Evolutionary conservation across 441 rosid genomes (phyloP).

Genomic region (Brassica balearica): DNA sequence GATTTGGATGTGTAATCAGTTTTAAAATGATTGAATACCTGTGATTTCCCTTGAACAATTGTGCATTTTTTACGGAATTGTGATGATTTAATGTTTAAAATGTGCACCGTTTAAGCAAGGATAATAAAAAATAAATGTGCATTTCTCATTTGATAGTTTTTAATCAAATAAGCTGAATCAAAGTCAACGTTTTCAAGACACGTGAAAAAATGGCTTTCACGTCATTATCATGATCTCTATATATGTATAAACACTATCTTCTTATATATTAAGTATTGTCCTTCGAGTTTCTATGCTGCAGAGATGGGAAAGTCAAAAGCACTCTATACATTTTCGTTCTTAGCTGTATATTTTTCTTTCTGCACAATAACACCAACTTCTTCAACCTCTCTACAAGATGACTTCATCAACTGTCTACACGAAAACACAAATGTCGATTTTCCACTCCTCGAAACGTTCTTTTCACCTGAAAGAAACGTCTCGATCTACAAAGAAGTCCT

Average conservation of each 20-base stretch:
- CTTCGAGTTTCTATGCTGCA: slow-evolving; percentile 6
- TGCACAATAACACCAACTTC: slow-evolving; percentile 10
- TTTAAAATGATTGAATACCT: background rate
- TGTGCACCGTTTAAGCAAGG: background rate
- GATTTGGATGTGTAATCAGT: background rate
- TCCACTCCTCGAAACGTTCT: slow-evolving; percentile 47
- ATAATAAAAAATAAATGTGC: background rate
- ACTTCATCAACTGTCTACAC: slow-evolving; percentile 55
- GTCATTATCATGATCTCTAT: background rate
- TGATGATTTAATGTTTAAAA: background rate
- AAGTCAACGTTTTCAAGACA: background rate
- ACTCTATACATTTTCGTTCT: background rate
- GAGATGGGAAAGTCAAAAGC: slow-evolving; percentile 15
- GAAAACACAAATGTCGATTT: slow-evolving; percentile 42
- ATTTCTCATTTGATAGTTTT: background rate
- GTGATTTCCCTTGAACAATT: background rate
- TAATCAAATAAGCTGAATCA: background rate
- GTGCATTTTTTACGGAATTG: background rate
- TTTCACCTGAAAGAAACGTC: slow-evolving; percentile 46
- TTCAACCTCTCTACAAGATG: slow-evolving; percentile 42
- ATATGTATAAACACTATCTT: background rate
- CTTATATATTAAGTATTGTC: background rate
- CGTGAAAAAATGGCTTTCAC: background rate
- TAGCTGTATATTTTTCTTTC: slow-evolving; percentile 10
- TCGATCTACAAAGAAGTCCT: slow-evolving; percentile 53